Evolutionary conservation across 2,329 filamentous ascomycete genomes (phyloP).

Genomic region (Fusarium tjaetaba): DNA sequence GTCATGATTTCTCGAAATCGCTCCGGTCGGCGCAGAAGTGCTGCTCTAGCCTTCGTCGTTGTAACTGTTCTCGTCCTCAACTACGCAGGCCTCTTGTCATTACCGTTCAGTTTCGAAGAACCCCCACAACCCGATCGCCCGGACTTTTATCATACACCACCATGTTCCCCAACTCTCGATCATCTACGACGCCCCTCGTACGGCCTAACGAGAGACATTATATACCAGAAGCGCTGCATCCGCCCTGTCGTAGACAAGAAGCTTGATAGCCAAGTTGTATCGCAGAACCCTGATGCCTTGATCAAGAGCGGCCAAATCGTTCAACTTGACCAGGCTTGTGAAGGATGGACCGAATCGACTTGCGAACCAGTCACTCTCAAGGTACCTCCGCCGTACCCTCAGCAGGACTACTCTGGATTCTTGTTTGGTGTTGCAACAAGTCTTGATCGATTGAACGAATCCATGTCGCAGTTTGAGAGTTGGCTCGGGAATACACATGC

Average conservation of each 20-base stretch:
- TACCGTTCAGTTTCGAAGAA: constrained; percentile 36
- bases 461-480: constrained; percentile 62
- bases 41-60: constrained; percentile 7
- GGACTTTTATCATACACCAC: constrained; percentile 26
- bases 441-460: constrained; percentile 59
- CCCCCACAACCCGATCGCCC: constrained; percentile 33
- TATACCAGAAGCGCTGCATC: constrained; percentile 58
- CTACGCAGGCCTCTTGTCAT: constrained; percentile 17
- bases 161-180: constrained; percentile 44
- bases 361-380: constrained; percentile 58
- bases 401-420: constrained; percentile 58
- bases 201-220: constrained; percentile 53
- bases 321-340: constrained; percentile 43
- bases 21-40: constrained; percentile 29
- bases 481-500: constrained; percentile 64
- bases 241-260: constrained; percentile 48
- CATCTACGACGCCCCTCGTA: constrained; percentile 46
- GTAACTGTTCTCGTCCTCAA: constrained; percentile 23
- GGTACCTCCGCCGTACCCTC: constrained; percentile 57
- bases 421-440: constrained; percentile 68
- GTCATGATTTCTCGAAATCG: constrained; percentile 30
- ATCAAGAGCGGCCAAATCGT: constrained; percentile 48
- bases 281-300: constrained; percentile 51
- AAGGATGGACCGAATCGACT: constrained; percentile 33
- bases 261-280: constrained; percentile 51